Conservation (phyloP, 2,329 filamentous ascomycete genomes). For the Ceratocystiopsis sp. region DNA sequence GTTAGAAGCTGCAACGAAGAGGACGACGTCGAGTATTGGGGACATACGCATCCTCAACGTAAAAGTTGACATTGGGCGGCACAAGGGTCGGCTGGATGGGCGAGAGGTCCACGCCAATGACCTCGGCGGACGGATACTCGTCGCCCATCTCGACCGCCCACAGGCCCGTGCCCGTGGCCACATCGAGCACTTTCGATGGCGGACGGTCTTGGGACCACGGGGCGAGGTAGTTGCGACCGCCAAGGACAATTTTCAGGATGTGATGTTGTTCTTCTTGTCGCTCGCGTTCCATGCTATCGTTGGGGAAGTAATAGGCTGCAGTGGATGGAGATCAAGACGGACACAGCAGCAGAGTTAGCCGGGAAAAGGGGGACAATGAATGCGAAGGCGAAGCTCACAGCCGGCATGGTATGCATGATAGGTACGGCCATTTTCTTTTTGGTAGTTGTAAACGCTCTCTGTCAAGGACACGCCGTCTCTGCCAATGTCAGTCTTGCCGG, state of each 20-base stretch:
- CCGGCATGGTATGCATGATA: conserved; percentile 17
- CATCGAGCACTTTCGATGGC: conserved; percentile 17
- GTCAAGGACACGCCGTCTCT: conserved; percentile 15
- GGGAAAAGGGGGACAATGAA: neutral
- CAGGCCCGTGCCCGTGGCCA: conserved; percentile 36
- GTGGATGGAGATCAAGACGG: neutral
- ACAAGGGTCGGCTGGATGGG: conserved; percentile 49
- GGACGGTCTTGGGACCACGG: conserved; percentile 14
- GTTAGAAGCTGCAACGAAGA: neutral
- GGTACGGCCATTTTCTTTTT: conserved; percentile 16
- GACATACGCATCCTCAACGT: conserved; percentile 45
- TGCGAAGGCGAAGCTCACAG: conserved; percentile 11
- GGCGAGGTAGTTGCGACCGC: conserved; percentile 15
- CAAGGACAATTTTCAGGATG: conserved; percentile 15
- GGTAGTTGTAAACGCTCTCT: conserved; percentile 15
- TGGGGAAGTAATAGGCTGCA: conserved; percentile 19
- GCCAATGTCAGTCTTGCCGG: neutral
- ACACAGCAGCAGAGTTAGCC: neutral
- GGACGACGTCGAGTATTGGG: neutral
- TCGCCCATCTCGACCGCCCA: conserved; percentile 56
- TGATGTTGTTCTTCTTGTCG: conserved; percentile 16
- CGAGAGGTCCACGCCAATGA: conserved; percentile 49
- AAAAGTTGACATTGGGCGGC: conserved; percentile 58
- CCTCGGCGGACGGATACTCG: conserved; percentile 36
- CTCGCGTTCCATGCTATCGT: conserved; percentile 16